Conservation (phyloP, 192 early-diverging fungal genomes). For the Coemansia sp. region DNA sequence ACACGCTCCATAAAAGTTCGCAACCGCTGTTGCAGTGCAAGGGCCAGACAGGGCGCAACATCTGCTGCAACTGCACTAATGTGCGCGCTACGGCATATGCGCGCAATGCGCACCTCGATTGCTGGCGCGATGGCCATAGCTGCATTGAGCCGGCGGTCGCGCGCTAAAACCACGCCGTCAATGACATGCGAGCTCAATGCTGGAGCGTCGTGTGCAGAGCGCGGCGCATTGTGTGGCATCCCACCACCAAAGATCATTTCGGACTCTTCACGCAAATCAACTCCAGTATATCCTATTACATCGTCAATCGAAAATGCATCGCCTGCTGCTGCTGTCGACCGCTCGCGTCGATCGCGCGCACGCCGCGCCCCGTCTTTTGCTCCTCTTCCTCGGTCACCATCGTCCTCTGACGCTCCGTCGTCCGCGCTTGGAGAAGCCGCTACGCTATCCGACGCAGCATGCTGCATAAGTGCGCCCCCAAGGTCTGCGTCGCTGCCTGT, state of each 20-base stretch:
- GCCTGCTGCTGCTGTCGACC: constrained; percentile 21
- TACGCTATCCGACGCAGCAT: not conserved
- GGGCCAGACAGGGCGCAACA: constrained; percentile 61
- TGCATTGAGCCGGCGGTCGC: constrained; percentile 21
- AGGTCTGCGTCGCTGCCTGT: constrained; percentile 11
- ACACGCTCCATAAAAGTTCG: constrained; percentile 66
- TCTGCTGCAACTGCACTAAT: constrained; percentile 59
- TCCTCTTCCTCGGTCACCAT: constrained; percentile 2
- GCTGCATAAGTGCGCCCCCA: not conserved
- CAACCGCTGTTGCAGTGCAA: constrained; percentile 69
- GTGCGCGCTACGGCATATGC: constrained; percentile 1
- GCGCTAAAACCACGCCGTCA: constrained; percentile 26
- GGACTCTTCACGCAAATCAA: constrained; percentile 69
- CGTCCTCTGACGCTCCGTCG: constrained; percentile 23
- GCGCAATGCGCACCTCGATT: constrained; percentile 15
- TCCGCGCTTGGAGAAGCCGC: constrained; percentile 15
- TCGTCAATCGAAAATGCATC: constrained; percentile 57
- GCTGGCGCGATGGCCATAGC: constrained; percentile 15
- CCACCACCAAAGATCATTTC: constrained; percentile 59
- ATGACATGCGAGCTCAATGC: constrained; percentile 9
- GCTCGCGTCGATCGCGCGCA: constrained; percentile 31
- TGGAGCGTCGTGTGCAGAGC: constrained; percentile 9
- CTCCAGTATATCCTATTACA: constrained; percentile 75
- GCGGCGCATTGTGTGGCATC: constrained; percentile 9
- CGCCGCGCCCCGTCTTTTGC: constrained; percentile 21